Conservation (phyloP, 2,329 filamentous ascomycete species). For the Clonostachys rhizophaga region DNA sequence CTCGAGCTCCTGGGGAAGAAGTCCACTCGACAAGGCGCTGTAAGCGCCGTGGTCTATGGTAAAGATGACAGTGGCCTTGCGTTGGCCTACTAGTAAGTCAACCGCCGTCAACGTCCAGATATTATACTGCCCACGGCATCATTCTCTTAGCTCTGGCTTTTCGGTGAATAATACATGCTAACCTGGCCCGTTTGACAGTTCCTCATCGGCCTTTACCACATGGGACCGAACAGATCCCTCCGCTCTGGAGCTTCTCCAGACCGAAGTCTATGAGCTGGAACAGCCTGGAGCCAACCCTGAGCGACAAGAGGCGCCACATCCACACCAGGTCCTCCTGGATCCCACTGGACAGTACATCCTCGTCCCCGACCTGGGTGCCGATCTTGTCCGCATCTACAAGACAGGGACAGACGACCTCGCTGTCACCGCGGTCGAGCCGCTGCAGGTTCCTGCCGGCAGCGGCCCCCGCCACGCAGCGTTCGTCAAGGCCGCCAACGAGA, state of each 20-base stretch:
- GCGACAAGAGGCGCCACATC: conserved; percentile 55
- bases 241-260: conserved; percentile 26
- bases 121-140: neutral
- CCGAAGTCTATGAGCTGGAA: conserved; percentile 30
- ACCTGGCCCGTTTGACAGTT: conserved; percentile 4
- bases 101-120: neutral
- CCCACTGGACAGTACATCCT: conserved; percentile 60
- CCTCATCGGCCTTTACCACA: conserved; percentile 30
- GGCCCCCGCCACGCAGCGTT: conserved; percentile 66
- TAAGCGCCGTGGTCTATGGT: conserved; percentile 38
- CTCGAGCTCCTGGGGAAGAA: conserved; percentile 29
- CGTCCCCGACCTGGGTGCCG: conserved; percentile 62
- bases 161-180: too few species aligned
- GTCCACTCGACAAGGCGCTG: conserved; percentile 31
- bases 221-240: conserved; percentile 34
- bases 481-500: conserved; percentile 33
- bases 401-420: conserved; percentile 37
- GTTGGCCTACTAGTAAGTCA: conserved; percentile 39
- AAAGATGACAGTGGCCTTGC: conserved; percentile 29
- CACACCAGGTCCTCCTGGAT: conserved; percentile 61
- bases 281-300: conserved; percentile 28
- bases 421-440: conserved; percentile 29
- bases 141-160: neutral
- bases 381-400: conserved; percentile 52
- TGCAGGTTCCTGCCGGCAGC: conserved; percentile 41